Evolutionary conservation across 2,329 filamentous ascomycete species (phyloP).

Genomic region (Fusarium dimerum): DNA sequence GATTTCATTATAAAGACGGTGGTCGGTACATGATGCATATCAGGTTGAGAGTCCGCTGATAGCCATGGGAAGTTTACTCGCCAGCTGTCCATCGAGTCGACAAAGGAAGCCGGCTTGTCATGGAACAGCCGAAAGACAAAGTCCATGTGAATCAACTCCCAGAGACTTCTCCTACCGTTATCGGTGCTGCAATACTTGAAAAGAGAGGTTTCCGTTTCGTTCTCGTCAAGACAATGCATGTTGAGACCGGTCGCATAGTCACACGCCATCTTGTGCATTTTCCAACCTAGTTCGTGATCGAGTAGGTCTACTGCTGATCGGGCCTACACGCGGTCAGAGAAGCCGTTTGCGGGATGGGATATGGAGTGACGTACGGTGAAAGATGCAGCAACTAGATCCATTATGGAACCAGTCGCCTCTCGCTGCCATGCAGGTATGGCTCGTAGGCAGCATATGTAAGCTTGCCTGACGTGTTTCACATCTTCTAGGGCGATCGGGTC

Average conservation of each 20-base stretch:
- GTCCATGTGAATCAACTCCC: slow-evolving; percentile 9
- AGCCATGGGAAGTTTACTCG: slow-evolving; percentile 9
- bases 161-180: slow-evolving; percentile 4
- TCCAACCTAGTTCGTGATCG: slow-evolving; percentile 7
- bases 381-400: slow-evolving; percentile 4
- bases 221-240: slow-evolving; percentile 6
- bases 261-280: slow-evolving; percentile 4
- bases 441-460: slow-evolving; percentile 6
- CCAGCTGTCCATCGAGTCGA: slow-evolving; percentile 1
- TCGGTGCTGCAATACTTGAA: background rate
- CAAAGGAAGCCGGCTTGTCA: background rate
- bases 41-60: slow-evolving; percentile 5
- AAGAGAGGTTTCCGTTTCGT: background rate
- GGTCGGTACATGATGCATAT: slow-evolving; percentile 5
- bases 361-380: background rate
- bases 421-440: slow-evolving; percentile 6
- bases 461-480: background rate
- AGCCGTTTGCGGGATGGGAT: background rate
- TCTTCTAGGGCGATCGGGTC: background rate
- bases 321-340: background rate
- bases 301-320: slow-evolving; percentile 3
- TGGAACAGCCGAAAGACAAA: slow-evolving; percentile 6
- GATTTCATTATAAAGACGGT: slow-evolving; percentile 5
- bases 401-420: slow-evolving; percentile 2
- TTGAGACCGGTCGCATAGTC: slow-evolving; percentile 8